Conservation (phyloP, 2,329 filamentous ascomycete genomes). For the Grosmannia penicillata region DNA sequence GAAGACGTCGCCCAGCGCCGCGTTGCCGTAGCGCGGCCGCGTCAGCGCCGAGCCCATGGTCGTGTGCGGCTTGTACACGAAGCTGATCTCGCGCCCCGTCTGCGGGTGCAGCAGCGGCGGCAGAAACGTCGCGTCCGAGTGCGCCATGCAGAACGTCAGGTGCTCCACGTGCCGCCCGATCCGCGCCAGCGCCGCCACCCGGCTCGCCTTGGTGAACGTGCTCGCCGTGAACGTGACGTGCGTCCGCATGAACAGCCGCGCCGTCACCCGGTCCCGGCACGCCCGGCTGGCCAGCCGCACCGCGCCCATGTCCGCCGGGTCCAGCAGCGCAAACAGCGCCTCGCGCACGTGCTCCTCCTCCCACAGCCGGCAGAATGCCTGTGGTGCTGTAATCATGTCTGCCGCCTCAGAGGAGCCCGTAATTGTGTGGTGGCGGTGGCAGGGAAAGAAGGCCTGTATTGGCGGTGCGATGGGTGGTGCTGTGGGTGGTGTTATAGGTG, state of each 20-base stretch:
- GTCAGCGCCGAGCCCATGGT: slow-evolving; percentile 45
- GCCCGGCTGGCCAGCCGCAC: slow-evolving; percentile 55
- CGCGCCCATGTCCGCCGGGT: slow-evolving; percentile 37
- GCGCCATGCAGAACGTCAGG: slow-evolving; percentile 63
- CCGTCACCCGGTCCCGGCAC: slow-evolving; percentile 55
- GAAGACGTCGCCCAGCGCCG: slow-evolving; percentile 65
- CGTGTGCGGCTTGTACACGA: slow-evolving; percentile 67
- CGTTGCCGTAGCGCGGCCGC: slow-evolving; percentile 65
- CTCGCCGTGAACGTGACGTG: slow-evolving; percentile 57
- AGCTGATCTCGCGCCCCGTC: slow-evolving; percentile 64
- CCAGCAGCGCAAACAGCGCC: slow-evolving; percentile 32
- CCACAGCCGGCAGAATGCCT: slow-evolving; percentile 40
- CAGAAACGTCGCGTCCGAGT: slow-evolving; percentile 64
- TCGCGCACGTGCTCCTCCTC: slow-evolving; percentile 35
- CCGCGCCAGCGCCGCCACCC: slow-evolving; percentile 58
- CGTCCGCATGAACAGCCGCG: slow-evolving; percentile 53
- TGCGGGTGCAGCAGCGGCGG: slow-evolving; percentile 69
- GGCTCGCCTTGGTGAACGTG: slow-evolving; percentile 60
- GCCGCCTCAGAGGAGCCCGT: slow-evolving; percentile 26
- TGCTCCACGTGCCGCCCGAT: slow-evolving; percentile 69
- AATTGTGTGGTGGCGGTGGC: too few relatives aligned
- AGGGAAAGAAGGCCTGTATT: slow-evolving; percentile 31
- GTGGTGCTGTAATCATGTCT: slow-evolving; percentile 23
- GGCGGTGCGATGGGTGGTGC: too few relatives aligned
- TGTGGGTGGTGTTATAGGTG: too few relatives aligned